A percentile compares a stretch with the other conserved stretches of the same genome.
These are phyloP conservation scores for Zygosaccharomyces pseudorouxii DNA, from an alignment of 805 yeast genomes.

Conservation along the genomic window DNA sequence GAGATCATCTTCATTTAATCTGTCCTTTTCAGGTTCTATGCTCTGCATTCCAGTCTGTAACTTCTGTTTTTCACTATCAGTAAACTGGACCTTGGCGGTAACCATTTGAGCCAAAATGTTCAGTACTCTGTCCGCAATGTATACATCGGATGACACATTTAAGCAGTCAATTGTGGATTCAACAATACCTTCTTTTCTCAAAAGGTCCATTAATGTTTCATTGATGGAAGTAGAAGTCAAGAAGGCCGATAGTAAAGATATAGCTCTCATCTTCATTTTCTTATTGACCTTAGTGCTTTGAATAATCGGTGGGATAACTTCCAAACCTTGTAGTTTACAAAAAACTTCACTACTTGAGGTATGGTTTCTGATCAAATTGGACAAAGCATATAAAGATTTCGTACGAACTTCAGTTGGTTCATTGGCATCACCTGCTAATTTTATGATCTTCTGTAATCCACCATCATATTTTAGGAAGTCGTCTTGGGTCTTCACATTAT, in stretches of 20 bases:
- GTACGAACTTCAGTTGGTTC: constrained; percentile 39
- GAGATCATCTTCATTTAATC: constrained; percentile 52
- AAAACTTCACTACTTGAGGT: constrained; percentile 52
- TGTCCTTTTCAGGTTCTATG: constrained; percentile 43
- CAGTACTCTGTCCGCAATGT: constrained; percentile 54
- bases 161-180: constrained; percentile 27
- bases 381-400: constrained; percentile 74
- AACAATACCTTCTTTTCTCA: constrained; percentile 35
- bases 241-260: constrained; percentile 57
- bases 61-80: constrained; percentile 38
- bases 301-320: constrained; percentile 38
- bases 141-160: constrained; percentile 36
- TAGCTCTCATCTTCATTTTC: constrained; percentile 48
- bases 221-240: constrained; percentile 48
- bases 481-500: constrained; percentile 71
- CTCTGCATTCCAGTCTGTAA: constrained; percentile 37
- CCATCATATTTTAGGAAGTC: constrained; percentile 51
- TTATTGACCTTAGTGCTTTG: constrained; percentile 23
- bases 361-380: constrained; percentile 69
- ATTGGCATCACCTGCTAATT: constrained; percentile 34
- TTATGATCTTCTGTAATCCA: constrained; percentile 46
- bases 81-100: constrained; percentile 43
- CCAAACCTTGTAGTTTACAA: constrained; percentile 59
- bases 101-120: constrained; percentile 46
- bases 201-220: constrained; percentile 35